Evolutionary conservation across 257 asterid genomes (phyloP), one percentile per base, ranked within the genome.

Genomic region (Eucommia ulmoides): DNA sequence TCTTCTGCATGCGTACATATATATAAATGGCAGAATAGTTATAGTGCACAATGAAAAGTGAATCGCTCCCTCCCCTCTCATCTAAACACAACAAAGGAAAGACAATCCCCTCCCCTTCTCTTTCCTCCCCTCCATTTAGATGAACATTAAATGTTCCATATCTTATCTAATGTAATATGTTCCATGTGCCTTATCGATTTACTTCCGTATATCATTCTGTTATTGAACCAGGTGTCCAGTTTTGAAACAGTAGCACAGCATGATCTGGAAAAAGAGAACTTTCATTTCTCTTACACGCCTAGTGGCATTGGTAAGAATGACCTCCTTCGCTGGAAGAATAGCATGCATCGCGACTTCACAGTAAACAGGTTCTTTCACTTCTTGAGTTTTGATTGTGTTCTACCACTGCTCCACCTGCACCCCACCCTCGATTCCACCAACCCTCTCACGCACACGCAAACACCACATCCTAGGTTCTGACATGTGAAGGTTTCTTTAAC

Each of bases 161-260:
- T n/a, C n/a, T n/a, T n/a, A n/a, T n/a, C n/a, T n/a, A n/a, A n/a
- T n/a, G 3, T 35, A 10, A 4, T 29, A 14, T 29, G 0, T 8
- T 6, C 38, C 12, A 6, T 14, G 38, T 35, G 44, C n/a, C 19
- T 42, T 10, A 42, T 15, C 19, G n/a, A 18, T 15, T 42, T 42
- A 15, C 45, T 38, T 15, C 16, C 3, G 8, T 38, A 21, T 42
- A 8, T 6, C 7, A 1, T 42, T 42, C 19, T 16, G 0, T n/a
- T n/a, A n/a, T n/a, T n/a, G n/a, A n/a, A 42, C n/a, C 68, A 85
- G 98, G 98, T 91, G 33, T 81, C 96, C 8, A 80, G 93, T 71
- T 91, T 91, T 61, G 92, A 76, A 42, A 91, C 96, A 18, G 68
- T 19, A 54, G 66, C 81, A 50, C 56, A 66, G 61, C 59, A 48